Base-by-base conservation (phyloP, 768 basidiomycete genomes). In the Pleurotus ostreatus region DNA sequence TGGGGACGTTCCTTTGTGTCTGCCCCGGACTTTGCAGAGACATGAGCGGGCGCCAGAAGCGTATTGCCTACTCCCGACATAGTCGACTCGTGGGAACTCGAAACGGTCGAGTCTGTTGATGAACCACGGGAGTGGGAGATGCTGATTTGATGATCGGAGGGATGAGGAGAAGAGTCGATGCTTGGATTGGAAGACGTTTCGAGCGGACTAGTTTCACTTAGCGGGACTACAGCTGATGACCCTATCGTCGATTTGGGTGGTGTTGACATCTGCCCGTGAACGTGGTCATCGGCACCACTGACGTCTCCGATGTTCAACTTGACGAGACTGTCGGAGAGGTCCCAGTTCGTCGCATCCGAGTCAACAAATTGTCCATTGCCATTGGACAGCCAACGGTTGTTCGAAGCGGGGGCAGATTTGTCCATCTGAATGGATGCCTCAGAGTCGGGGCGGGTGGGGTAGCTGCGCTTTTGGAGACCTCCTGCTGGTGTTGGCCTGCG, bases 51-150 rank as follows among this genome's bases (percentile, higher is more conserved):
- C 34, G 74, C 78, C 55, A 85, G 76, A 63, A 87, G 71, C 26
- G 80, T 79, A 66, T 84, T 83, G 62, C 81, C 82, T 57, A 73
- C 74, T 47, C 73, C 73, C 54, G 82, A 83, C 53, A 74, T 65
- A 15, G 63, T 71, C 49, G 84, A 84, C 56, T 79, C 80, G 58
- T 82, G 86, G 55, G 82, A 81, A 65, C 75, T 77, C 4, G 82
- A 83, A 48, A 78, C 75, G 25, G 84, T 79, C 30, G 85, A 86
- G 70, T 91, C 89, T 60, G 86, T 84, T n/a, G 90, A 91, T 23
- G 89, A 90, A 52, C 86, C 90, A 55, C 89, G 84, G 60, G 89
- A 91, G 70, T 91, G 89, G 60, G 86, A 84, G 25, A 82, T 77
- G 53, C 72, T 78, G 63, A 84, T 82, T 58, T 80, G 79, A 68